Evolutionary conservation across 2,329 filamentous ascomycete species (phyloP).

Genomic region (Phyllachora maydis): DNA sequence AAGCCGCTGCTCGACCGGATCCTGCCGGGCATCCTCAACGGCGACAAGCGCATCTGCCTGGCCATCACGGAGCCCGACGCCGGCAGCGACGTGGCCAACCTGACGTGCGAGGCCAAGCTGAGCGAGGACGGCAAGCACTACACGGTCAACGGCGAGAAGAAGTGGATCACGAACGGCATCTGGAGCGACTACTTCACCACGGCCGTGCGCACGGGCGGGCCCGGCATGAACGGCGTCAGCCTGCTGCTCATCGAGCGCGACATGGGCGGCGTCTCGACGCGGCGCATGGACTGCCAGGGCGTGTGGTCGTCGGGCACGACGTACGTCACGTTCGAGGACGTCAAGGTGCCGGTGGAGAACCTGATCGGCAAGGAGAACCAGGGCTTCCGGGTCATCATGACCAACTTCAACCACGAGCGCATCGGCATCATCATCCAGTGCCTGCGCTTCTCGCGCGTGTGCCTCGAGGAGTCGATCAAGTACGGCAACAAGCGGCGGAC

Average conservation of each 20-base stretch:
- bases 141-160: constrained; percentile 99
- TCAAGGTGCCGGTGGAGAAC: constrained; percentile 99
- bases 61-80: constrained; percentile 96
- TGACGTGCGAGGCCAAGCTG: constrained; percentile 90
- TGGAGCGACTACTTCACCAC: constrained; percentile 97
- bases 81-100: constrained; percentile 83
- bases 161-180: constrained; percentile 98
- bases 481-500: constrained; percentile 95
- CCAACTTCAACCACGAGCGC: constrained; percentile 98
- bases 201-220: constrained; percentile 72
- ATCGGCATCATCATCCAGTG: constrained; percentile 98
- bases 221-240: constrained; percentile 83
- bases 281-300: constrained; percentile 96
- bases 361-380: constrained; percentile 94
- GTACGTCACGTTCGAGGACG: constrained; percentile 95
- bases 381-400: constrained; percentile 98
- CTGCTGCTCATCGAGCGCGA: constrained; percentile 82
- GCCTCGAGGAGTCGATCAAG: constrained; percentile 90
- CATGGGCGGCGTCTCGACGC: constrained; percentile 68
- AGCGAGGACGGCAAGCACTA: constrained; percentile 94
- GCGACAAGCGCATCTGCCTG: constrained; percentile 92
- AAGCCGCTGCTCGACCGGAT: constrained; percentile 72
- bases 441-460: constrained; percentile 84
- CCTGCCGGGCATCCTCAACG: constrained; percentile 67
- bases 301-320: constrained; percentile 92